Percentiles rank a stretch among this genome's conserved stretches.
These are phyloP conservation scores for Discostella stelligeroides DNA, from an alignment of 108 stramenopile species.

Conservation along the genomic window DNA sequence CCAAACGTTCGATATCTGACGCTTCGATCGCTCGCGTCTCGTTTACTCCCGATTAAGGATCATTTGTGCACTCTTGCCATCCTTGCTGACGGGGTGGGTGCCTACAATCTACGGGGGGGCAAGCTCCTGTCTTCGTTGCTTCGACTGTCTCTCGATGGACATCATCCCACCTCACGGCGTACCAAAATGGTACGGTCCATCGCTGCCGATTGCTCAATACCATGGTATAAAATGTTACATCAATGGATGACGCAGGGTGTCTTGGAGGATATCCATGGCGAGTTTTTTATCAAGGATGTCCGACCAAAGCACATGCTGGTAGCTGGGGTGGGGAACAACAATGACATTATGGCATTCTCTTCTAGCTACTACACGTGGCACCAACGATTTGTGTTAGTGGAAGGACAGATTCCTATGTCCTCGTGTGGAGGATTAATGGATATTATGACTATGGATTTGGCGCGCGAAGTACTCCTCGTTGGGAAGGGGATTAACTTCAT, in stretches of 20 bases:
- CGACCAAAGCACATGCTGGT: slow-evolving; percentile 15
- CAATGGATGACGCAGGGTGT: slow-evolving; percentile 75
- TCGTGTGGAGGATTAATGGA: slow-evolving; percentile 54
- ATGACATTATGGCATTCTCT: slow-evolving; percentile 12
- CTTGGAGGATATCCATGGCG: slow-evolving; percentile 64
- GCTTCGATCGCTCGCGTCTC: slow-evolving; percentile 71
- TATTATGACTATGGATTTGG: slow-evolving; percentile 69
- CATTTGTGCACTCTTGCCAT: slow-evolving; percentile 74
- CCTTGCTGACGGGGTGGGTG: slow-evolving; percentile 67
- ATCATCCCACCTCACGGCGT: slow-evolving; percentile 71
- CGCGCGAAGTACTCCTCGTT: slow-evolving; percentile 74
- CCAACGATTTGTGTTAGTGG: slow-evolving; percentile 73
- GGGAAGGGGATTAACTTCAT: slow-evolving; percentile 98
- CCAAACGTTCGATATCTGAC: slow-evolving; percentile 39
- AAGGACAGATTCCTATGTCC: slow-evolving; percentile 62
- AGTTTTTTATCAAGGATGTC: slow-evolving; percentile 80
- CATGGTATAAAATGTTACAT: slow-evolving; percentile 75
- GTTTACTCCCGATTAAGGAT: slow-evolving; percentile 58
- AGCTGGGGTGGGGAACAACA: no score
- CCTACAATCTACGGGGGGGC: slow-evolving; percentile 71
- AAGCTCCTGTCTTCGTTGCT: slow-evolving; percentile 79
- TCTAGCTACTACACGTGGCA: slow-evolving; percentile 74
- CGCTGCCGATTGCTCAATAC: slow-evolving; percentile 58
- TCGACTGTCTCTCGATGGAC: slow-evolving; percentile 80
- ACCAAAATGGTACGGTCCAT: slow-evolving; percentile 67